phyloP scores from a whole-genome alignment of 805 yeast genomes.

The Starmerella bombicola region DNA sequence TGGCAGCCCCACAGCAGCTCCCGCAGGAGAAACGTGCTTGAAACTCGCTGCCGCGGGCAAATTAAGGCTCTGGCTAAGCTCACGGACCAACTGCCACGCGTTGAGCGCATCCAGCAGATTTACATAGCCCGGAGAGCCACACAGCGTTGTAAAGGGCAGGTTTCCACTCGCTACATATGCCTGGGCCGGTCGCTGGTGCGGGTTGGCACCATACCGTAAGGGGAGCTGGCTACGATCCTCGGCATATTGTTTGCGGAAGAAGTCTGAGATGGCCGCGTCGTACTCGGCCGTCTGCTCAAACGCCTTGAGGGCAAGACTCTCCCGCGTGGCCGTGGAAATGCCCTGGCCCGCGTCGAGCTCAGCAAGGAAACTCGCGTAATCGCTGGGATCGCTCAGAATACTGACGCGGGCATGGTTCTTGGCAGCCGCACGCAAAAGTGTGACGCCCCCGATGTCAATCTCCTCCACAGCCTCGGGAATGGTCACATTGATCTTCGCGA shows the following conservation, averaged over 20 bases:
- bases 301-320: slow-evolving; percentile 84
- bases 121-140: slow-evolving; percentile 96
- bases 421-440: slow-evolving; percentile 95
- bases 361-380: slow-evolving; percentile 74
- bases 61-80: slow-evolving; percentile 82
- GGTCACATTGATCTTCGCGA: slow-evolving; percentile 89
- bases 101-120: slow-evolving; percentile 92
- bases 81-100: slow-evolving; percentile 98
- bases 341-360: slow-evolving; percentile 60
- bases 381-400: slow-evolving; percentile 86
- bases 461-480: slow-evolving; percentile 97
- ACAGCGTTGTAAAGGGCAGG: slow-evolving; percentile 83
- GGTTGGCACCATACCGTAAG: slow-evolving; percentile 95
- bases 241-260: slow-evolving; percentile 92
- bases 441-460: slow-evolving; percentile 96
- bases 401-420: slow-evolving; percentile 96
- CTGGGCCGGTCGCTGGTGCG: slow-evolving; percentile 99
- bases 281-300: slow-evolving; percentile 98
- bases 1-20: slow-evolving; percentile 95
- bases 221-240: slow-evolving; percentile 85
- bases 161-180: slow-evolving; percentile 79
- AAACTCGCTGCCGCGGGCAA: slow-evolving; percentile 98
- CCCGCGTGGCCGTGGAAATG: slow-evolving; percentile 59
- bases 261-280: slow-evolving; percentile 90
- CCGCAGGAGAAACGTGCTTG: slow-evolving; percentile 98